phyloP scores from a whole-genome alignment of 495 filamentous ascomycete genomes.

The Hypoxylon rickii region DNA sequence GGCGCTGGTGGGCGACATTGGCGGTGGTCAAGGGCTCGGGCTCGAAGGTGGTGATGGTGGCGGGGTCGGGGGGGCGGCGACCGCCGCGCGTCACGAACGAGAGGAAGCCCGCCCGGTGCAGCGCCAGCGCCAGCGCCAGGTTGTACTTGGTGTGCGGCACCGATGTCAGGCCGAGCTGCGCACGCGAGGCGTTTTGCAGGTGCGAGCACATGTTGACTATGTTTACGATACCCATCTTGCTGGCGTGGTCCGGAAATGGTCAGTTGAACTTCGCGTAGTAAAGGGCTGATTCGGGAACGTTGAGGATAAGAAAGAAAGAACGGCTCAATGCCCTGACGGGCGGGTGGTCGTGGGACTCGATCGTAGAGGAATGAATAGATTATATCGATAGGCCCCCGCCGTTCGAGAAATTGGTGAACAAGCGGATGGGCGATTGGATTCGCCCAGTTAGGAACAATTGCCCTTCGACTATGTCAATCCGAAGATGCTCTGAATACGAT shows the following conservation, averaged over 20 bases:
- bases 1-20: constrained; percentile 75
- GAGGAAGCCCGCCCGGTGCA: constrained; percentile 84
- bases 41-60: constrained; percentile 53
- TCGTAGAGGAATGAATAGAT: too few relatives aligned
- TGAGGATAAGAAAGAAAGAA: not conserved
- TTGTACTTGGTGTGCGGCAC: constrained; percentile 82
- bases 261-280: too few relatives aligned
- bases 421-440: not conserved
- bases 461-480: too few relatives aligned
- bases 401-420: too few relatives aligned
- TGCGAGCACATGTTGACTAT: constrained; percentile 86
- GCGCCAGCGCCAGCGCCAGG: constrained; percentile 71
- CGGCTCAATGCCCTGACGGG: not conserved
- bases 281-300: too few relatives aligned
- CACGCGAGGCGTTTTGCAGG: constrained; percentile 89
- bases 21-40: constrained; percentile 70
- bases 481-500: too few relatives aligned
- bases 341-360: too few relatives aligned
- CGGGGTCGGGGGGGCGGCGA: constrained; percentile 63
- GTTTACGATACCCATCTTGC: constrained; percentile 81
- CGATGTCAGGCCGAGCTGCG: constrained; percentile 84
- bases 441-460: not conserved
- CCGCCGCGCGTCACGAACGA: constrained; percentile 81
- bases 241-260: not conserved
- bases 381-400: too few relatives aligned